phyloP scores from a whole-genome alignment of 805 yeast species.

The Ogataea saltuana region DNA sequence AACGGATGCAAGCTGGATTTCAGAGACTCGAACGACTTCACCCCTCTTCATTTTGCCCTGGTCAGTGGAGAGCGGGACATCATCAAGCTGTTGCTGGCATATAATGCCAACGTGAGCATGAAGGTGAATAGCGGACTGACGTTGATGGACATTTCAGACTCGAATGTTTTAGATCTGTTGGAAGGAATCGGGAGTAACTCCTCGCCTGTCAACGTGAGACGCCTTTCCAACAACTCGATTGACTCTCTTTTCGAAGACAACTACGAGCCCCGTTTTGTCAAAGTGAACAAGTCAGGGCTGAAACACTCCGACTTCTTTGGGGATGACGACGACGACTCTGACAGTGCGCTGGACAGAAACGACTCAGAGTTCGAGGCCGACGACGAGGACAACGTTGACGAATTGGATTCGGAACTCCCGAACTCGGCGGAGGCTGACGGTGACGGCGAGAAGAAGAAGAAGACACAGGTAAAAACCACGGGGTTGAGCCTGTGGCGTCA shows the following conservation, averaged over 20 bases:
- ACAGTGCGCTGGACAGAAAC: slow-evolving; percentile 5
- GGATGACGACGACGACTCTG: slow-evolving; percentile 11
- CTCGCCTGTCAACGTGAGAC: slow-evolving; percentile 17
- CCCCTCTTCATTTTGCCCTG: slow-evolving; percentile 88
- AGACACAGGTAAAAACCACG: slow-evolving; percentile 13
- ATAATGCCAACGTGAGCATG: slow-evolving; percentile 59
- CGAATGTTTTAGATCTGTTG: slow-evolving; percentile 39
- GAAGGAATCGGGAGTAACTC: slow-evolving; percentile 18
- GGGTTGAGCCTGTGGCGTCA: slow-evolving; percentile 34
- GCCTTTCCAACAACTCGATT: slow-evolving; percentile 33
- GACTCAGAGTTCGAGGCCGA: slow-evolving; percentile 23
- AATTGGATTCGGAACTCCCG: slow-evolving; percentile 11
- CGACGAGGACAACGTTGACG: slow-evolving; percentile 24
- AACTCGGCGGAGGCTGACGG: neutral
- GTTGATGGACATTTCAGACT: slow-evolving; percentile 42
- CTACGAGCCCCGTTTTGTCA: slow-evolving; percentile 23
- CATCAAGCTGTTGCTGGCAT: slow-evolving; percentile 59
- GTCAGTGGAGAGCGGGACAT: slow-evolving; percentile 70
- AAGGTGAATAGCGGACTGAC: slow-evolving; percentile 53
- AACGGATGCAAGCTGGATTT: slow-evolving; percentile 66
- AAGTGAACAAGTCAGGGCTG: slow-evolving; percentile 22
- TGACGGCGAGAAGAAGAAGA: slow-evolving; percentile 5
- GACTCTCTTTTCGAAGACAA: slow-evolving; percentile 29
- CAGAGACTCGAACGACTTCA: slow-evolving; percentile 76
- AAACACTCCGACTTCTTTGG: slow-evolving; percentile 21